phyloP scores from a whole-genome alignment of 345 rosid species.

The Salix viminalis region DNA sequence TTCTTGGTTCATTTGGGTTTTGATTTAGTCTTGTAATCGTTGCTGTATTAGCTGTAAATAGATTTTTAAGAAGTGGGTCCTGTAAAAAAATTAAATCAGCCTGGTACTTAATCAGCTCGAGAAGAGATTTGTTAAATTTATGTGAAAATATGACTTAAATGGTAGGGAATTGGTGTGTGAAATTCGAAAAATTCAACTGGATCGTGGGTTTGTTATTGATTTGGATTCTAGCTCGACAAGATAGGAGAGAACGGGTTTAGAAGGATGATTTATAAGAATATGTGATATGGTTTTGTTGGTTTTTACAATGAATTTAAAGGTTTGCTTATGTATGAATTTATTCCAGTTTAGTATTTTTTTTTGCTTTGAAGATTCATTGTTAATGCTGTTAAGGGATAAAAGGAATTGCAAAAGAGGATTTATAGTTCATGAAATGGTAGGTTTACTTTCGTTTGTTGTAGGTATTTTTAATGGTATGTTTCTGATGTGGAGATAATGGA shows the following conservation, averaged over 20 bases:
- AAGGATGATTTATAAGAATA: not conserved
- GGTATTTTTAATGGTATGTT: not conserved
- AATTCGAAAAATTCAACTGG: not conserved
- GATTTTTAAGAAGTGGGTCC: not conserved
- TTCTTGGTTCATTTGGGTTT: not conserved
- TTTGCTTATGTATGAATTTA: not conserved
- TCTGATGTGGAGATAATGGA: not conserved
- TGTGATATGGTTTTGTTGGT: not conserved
- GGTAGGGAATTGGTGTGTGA: not conserved
- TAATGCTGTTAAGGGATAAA: not conserved
- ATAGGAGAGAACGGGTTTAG: not conserved
- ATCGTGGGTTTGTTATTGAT: not conserved
- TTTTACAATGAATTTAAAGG: not conserved
- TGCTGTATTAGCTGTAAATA: not conserved
- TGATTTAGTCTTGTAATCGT: not conserved
- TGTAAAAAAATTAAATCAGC: not conserved
- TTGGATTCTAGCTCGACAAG: not conserved
- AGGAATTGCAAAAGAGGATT: not conserved
- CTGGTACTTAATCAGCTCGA: not conserved
- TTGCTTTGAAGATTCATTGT: not conserved
- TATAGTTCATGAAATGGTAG: not conserved
- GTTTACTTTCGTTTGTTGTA: not conserved
- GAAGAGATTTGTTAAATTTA: no score
- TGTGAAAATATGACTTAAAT: no score
- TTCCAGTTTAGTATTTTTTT: not conserved